Evolutionary conservation across 768 basidiomycete species (phyloP).

Genomic region (Royoungia palumana): DNA sequence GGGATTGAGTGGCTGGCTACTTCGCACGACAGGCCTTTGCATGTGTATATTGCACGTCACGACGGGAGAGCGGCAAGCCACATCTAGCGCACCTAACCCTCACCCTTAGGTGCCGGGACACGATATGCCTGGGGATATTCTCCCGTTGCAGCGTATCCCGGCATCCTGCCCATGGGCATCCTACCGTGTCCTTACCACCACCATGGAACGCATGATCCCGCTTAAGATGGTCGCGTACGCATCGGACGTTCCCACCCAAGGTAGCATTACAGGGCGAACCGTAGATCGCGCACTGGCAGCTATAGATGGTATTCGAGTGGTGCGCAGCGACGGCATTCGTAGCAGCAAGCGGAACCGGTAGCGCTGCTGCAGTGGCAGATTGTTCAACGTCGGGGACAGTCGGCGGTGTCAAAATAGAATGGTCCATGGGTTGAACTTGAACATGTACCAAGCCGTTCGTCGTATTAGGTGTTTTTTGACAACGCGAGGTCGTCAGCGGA

Average conservation of each 20-base stretch:
- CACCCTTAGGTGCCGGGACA: slow-evolving; percentile 12
- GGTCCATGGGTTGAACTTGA: not conserved
- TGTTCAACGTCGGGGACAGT: not conserved
- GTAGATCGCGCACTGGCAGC: slow-evolving; percentile 2
- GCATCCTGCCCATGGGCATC: slow-evolving; percentile 17
- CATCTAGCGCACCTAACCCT: slow-evolving; percentile 10
- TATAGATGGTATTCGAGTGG: not conserved
- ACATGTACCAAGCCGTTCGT: not conserved
- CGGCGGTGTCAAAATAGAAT: not conserved
- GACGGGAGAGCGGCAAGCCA: slow-evolving; percentile 16
- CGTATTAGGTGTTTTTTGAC: not conserved
- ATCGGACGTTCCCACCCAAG: slow-evolving; percentile 1
- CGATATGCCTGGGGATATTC: slow-evolving; percentile 19
- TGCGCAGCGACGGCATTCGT: not conserved
- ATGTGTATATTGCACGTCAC: slow-evolving; percentile 18
- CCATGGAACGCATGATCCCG: slow-evolving; percentile 3
- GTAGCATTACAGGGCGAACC: slow-evolving; percentile 2
- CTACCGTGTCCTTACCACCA: not conserved
- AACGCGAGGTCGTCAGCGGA: not conserved
- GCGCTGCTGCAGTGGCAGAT: not conserved
- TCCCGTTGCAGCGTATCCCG: slow-evolving; percentile 7
- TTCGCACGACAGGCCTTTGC: slow-evolving; percentile 8
- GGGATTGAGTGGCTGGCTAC: not conserved
- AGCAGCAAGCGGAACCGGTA: not conserved
- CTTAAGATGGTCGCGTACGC: slow-evolving; percentile 18